Base-by-base conservation (phyloP, 306 rosid genomes). In the Spatholobus suberectus region DNA sequence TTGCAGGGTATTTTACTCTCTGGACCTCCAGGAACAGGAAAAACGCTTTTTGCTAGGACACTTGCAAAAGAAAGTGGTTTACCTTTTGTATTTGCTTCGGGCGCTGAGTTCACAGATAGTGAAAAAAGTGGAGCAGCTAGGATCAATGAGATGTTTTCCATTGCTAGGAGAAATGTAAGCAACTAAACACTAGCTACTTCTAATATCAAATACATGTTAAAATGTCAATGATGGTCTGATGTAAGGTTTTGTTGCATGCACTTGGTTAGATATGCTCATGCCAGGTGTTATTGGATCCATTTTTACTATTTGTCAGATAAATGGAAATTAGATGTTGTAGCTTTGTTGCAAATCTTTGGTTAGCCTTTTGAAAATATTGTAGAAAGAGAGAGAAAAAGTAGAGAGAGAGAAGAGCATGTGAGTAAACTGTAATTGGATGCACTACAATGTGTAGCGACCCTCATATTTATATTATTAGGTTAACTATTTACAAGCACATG, bases 11-110 rank as follows among this genome's bases (percentile, higher is more conserved):
- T 96, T 86, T 97, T 96, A 79, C 97, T 94, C 76, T 96, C 98
- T 86, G 98, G 99, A 78, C 99, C 99, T 82, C 98, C 97, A 80
- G 98, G 99, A 86, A 96, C 99, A 32, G 99, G 99, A 54, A 96
- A 96, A 87, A 96, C 99, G 52, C 96, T 96, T 69, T 96, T 96
- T 87, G 99, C 99, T 26, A 91, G 98, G 90, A 92, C 97, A 35
- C 94, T 96, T 61, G 84, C 99, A 78, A 96, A 94, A 82, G 89
- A 91, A 90, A 91, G 98, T 78, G 98, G 99, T 51, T 55, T 96
- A 87, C 98, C 99, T 6, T 96, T 96, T 79, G 99, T 96, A 83
- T 96, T 92, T 83, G 98, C 99, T 83, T 92, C 99, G 0, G 99
- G 99, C 77, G 99, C 98, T 29, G 99, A 96, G 89, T 96, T 96